These are phyloP conservation scores for Phytophthora vignae DNA, from an alignment of 352 stramenopile genomes.

Conservation along the genomic window DNA sequence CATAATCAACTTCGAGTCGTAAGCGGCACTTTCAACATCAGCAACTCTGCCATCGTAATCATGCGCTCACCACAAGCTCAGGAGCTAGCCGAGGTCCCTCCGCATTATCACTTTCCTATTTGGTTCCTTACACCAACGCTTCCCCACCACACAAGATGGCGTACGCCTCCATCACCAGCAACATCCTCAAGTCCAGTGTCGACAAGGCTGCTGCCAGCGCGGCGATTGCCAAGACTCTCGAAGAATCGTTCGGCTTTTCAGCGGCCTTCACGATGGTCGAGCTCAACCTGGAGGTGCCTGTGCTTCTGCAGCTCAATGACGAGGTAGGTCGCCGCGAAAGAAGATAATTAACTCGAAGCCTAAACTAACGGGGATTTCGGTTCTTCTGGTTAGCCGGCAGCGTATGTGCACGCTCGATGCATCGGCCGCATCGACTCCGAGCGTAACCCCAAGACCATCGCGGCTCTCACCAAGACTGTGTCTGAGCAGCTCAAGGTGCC, in stretches of 20 bases:
- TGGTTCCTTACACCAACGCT: not conserved
- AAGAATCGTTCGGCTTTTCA: constrained; percentile 39
- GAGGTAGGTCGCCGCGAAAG: constrained; percentile 25
- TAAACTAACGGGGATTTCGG: not conserved
- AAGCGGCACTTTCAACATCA: not conserved
- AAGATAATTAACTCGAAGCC: not conserved
- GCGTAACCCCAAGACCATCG: constrained; percentile 42
- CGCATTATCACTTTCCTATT: not conserved
- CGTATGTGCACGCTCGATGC: constrained; percentile 44
- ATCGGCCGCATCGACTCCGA: constrained; percentile 37
- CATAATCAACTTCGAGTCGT: not conserved
- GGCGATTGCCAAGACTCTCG: constrained; percentile 49
- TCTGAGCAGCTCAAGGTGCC: constrained; percentile 7
- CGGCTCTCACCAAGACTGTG: constrained; percentile 11
- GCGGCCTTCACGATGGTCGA: constrained; percentile 50
- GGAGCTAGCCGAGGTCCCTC: not conserved
- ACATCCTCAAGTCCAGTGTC: constrained; percentile 46
- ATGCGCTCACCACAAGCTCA: not conserved
- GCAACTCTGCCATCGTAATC: not conserved
- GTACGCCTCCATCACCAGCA: constrained; percentile 51
- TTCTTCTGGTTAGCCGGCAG: constrained; percentile 36
- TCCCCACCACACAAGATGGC: constrained; percentile 36
- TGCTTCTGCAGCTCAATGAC: constrained; percentile 39
- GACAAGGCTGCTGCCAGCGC: constrained; percentile 36
- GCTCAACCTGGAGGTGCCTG: constrained; percentile 45